Conservation (phyloP, 768 basidiomycete species). For the Mycena leptocephala region DNA sequence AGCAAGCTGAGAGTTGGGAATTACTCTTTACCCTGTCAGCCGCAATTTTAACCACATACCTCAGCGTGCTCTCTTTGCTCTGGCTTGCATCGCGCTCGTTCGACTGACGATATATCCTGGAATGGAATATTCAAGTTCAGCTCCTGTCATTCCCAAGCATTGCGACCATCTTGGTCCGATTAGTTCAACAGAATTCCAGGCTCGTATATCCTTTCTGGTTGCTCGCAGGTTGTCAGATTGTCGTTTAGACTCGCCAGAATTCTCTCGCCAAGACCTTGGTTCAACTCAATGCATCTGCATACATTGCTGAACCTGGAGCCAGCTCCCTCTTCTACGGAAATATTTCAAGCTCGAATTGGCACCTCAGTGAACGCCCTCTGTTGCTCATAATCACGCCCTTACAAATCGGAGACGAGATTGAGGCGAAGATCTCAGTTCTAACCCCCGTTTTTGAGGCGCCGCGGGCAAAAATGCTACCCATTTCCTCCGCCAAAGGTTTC, state of each 20-base stretch:
- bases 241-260: conserved; percentile 64
- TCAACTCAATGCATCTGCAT: conserved; percentile 72
- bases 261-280: conserved; percentile 66
- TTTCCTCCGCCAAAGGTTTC: conserved; percentile 60
- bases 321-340: conserved; percentile 83
- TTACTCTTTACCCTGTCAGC: no score
- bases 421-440: conserved; percentile 70
- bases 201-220: not conserved
- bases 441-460: conserved; percentile 86
- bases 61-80: conserved; percentile 9
- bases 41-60: not conserved
- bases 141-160: conserved; percentile 11
- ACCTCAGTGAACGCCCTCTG: conserved; percentile 85
- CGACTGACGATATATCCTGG: not conserved
- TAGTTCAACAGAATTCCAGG: conserved; percentile 70
- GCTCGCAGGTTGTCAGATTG: not conserved
- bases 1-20: conserved; percentile 10
- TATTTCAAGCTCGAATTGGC: conserved; percentile 75
- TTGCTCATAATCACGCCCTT: conserved; percentile 75
- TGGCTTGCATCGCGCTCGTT: not conserved
- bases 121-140: not conserved
- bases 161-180: conserved; percentile 36
- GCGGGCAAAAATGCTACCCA: conserved; percentile 72
- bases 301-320: conserved; percentile 86
- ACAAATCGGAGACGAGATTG: conserved; percentile 42